Evolutionary conservation across 345 rosid species (phyloP).

Genomic region (Rubroshorea leprosula): DNA sequence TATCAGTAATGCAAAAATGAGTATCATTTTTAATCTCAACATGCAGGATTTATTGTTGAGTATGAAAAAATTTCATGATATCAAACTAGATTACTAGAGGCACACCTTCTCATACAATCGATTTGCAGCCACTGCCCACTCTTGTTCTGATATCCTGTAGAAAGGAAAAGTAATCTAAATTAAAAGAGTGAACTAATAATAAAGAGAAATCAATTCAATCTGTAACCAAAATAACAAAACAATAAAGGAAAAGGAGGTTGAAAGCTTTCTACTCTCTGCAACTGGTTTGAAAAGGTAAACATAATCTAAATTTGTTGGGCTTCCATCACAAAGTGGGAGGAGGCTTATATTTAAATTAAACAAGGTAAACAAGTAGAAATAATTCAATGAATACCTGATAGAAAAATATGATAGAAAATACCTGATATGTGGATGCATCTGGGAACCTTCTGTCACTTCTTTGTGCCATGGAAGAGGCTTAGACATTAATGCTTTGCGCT

Average conservation of each 20-base stretch:
- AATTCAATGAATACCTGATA: too few relatives aligned
- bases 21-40: not conserved
- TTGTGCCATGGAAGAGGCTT: slow-evolving; percentile 47
- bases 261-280: not conserved
- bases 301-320: too few relatives aligned
- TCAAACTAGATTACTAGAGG: slow-evolving; percentile 5
- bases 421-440: slow-evolving; percentile 48
- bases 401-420: slow-evolving; percentile 4
- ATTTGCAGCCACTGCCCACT: slow-evolving; percentile 58
- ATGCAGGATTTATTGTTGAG: not conserved
- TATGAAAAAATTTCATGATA: not conserved
- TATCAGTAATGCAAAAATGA: slow-evolving; percentile 16
- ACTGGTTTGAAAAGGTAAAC: not conserved
- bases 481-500: slow-evolving; percentile 39
- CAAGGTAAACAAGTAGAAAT: too few relatives aligned
- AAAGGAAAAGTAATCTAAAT: slow-evolving; percentile 12
- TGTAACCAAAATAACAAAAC: not conserved
- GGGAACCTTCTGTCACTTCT: slow-evolving; percentile 37
- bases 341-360: too few relatives aligned
- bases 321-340: too few relatives aligned
- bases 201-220: not conserved
- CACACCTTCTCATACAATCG: slow-evolving; percentile 62
- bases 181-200: not conserved
- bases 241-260: not conserved
- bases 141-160: slow-evolving; percentile 49